Evolutionary conservation across 768 basidiomycete genomes (phyloP), one percentile per base, ranked within the genome.

Genomic region (Leccinellum rugosiceps): DNA sequence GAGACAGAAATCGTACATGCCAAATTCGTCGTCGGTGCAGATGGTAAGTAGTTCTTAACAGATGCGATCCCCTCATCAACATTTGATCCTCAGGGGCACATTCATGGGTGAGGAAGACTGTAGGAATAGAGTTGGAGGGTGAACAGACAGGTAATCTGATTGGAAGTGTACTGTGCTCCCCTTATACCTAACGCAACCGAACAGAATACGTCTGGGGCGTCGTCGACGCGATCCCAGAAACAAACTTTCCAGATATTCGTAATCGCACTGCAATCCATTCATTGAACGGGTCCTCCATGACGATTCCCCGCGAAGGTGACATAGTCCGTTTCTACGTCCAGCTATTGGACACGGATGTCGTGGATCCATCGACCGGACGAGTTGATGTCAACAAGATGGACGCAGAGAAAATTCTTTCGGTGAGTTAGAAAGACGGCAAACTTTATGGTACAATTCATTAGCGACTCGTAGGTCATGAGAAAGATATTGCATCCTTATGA

Each of bases 141-240:
- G 78, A 81, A 63, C 74, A 74, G 62, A 79, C 75, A n/a, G 78
- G 80, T 73, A 54, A 63, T 35, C 4, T 10, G 6, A 14, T 17
- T 8, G 1, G 19, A 4, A n/a, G 32, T 51, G 11, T 49, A 17
- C 4, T 48, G 10, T 30, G 4, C 31, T 53, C 57, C 7, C 41
- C 23, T 31, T 8, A 28, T 31, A 17, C 11, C 43, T 58, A 11
- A 60, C 43, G 4, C 28, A 55, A 30, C 14, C n/a, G 17, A 47
- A 79, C 76, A 73, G 85, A 92, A 53, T 87, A 81, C 56, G 78
- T 92, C 19, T 94, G 92, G 92, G 92, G 92, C 3, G 91, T 93
- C 3, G 72, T 92, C 19, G 92, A 92, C 69, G 75, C 83, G 50
- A 64, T 82, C 25, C 86, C 86, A 0, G 79, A 84, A n/a, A 90